Percentiles rank a stretch among this genome's conserved stretches.
Conservation (phyloP, 768 basidiomycete species). For the Cystoderma amianthinum region DNA sequence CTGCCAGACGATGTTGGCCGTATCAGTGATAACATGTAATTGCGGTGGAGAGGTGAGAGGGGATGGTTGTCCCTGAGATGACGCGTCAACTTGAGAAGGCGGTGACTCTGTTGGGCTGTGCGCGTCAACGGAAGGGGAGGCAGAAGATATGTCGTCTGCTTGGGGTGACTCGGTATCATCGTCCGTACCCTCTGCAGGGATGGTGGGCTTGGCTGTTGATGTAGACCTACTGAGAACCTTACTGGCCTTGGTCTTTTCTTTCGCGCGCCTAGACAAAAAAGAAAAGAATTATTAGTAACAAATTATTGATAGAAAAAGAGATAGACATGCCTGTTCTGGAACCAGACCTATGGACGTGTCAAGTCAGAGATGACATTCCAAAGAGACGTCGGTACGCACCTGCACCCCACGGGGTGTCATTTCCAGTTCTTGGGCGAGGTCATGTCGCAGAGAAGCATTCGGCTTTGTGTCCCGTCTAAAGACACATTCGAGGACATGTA, state of each 20-base stretch:
- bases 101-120: slow-evolving; percentile 4
- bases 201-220: slow-evolving; percentile 16
- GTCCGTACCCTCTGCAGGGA: slow-evolving; percentile 16
- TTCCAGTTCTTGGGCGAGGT: slow-evolving; percentile 73
- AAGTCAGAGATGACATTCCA: slow-evolving; percentile 5
- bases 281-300: slow-evolving; percentile 6
- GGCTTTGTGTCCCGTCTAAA: slow-evolving; percentile 91
- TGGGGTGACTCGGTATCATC: slow-evolving; percentile 14
- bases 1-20: slow-evolving; percentile 15
- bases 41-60: slow-evolving; percentile 28
- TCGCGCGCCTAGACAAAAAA: slow-evolving; percentile 55
- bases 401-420: slow-evolving; percentile 97
- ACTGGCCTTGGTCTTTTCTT: slow-evolving; percentile 66
- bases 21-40: slow-evolving; percentile 31
- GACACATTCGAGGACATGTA: slow-evolving; percentile 82
- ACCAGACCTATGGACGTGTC: slow-evolving; percentile 63
- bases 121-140: slow-evolving; percentile 9
- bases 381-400: slow-evolving; percentile 38
- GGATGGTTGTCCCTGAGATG: slow-evolving; percentile 19
- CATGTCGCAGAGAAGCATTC: slow-evolving; percentile 71
- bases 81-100: slow-evolving; percentile 7
- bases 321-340: slow-evolving; percentile 67
- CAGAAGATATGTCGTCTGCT: slow-evolving; percentile 10
- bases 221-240: slow-evolving; percentile 29
- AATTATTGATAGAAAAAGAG: slow-evolving; percentile 6